These are phyloP conservation scores for Yamadazyma aaseri DNA, from an alignment of 1,139 yeast genomes.

Conservation along the genomic window DNA sequence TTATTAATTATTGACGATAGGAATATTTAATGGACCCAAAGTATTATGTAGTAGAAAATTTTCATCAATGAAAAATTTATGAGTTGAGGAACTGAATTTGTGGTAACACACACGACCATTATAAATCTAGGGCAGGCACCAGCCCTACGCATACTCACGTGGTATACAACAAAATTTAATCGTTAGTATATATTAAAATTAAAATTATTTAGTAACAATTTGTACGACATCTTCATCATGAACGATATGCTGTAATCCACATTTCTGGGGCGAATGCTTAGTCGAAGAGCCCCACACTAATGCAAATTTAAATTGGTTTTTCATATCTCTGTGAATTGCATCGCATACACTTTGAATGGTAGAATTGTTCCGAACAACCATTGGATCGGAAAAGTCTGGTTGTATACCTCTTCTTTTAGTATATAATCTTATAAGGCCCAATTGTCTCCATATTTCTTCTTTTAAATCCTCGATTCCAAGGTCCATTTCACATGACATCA, in stretches of 20 bases:
- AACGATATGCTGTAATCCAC: constrained; percentile 81
- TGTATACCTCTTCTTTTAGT: constrained; percentile 79
- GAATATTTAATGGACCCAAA: constrained; percentile 82
- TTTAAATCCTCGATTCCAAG: constrained; percentile 84
- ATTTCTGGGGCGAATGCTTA: constrained; percentile 94
- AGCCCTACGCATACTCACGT: neutral
- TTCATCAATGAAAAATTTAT: constrained; percentile 3
- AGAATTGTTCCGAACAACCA: constrained; percentile 81
- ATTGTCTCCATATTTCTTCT: constrained; percentile 90
- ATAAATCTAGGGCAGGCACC: too few species aligned
- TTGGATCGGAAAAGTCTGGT: constrained; percentile 85
- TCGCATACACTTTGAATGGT: constrained; percentile 88
- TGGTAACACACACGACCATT: too few species aligned
- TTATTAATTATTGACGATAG: constrained; percentile 68
- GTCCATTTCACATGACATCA: constrained; percentile 86
- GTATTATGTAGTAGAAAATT: constrained; percentile 14
- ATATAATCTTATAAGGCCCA: constrained; percentile 75
- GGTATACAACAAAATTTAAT: neutral
- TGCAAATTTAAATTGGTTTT: constrained; percentile 88
- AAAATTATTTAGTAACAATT: constrained; percentile 69
- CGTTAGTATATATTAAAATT: too few species aligned
- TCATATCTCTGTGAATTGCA: constrained; percentile 88
- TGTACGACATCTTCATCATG: constrained; percentile 95
- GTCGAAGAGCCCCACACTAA: constrained; percentile 96
- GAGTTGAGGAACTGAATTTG: too few species aligned